Evolutionary conservation across 495 filamentous ascomycete species (phyloP), one percentile per base, ranked within the genome.

Genomic region (Hypoxylon perforatum): DNA sequence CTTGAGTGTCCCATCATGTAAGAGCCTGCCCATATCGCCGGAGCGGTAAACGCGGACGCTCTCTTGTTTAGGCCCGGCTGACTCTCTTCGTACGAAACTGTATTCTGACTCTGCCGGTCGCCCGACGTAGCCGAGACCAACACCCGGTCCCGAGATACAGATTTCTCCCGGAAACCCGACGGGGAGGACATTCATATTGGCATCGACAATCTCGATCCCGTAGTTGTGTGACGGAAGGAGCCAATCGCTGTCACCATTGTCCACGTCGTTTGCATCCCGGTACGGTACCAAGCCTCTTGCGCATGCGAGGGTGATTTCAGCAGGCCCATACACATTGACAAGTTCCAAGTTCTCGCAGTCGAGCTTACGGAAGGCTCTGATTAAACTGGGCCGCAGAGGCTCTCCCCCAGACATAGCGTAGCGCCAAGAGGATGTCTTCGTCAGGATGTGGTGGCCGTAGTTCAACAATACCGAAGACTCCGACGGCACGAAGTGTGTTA

Each of bases 201-300:
- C 58, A 47, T 84, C 83, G 1, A 86, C 50, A 38, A 87, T 76
- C 57, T 79, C 79, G 11, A 75, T 49, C 1, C 56, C 45, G 53
- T 75, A 77, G 21, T 81, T 77, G 1, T 68, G 58, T 45, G 39
- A 11, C 55, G 53, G 6, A 9, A 50, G 52, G 10, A 28, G 42
- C 10, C 25, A 30, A 8, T 33, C 17, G 22, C 30, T 11, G 8
- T 7, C 12, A 2, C 2, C 17, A 2, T 47, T 39, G 0, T 7
- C 25, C 7, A 28, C 25, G 25, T 28, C 12, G 21, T 28, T 57
- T 60, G 1, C 42, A 25, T 12, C 51, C 42, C n/a, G 30, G 25
- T 51, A 49, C 18, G 21, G 30, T 57, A 61, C 28, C 1, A 45
- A 30, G 0, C 12, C 38, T 30, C 60, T 62, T 1, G 54, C 39